Base-by-base conservation (phyloP, 768 basidiomycete species). In the Termitomyces sp. region DNA sequence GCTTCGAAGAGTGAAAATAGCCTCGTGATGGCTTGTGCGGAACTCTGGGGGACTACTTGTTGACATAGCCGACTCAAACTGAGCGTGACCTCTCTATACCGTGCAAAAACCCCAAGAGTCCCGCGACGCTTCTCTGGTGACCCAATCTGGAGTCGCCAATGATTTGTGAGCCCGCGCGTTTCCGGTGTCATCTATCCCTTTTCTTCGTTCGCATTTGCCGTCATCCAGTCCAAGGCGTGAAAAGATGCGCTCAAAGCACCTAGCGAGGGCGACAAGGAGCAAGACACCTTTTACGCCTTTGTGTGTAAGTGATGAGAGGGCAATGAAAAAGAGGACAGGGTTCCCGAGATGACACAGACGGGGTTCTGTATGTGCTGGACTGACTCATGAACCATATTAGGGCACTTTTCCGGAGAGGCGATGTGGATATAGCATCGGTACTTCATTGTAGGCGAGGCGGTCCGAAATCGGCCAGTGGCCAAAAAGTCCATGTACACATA, bases 61-160 rank as follows among this genome's bases (percentile, higher is more conserved):
- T 35, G 50, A 56, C 50, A 46, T 60, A n/a, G 32, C 48, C 36
- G 14, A 32, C 56, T 50, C 59, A 44, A 47, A 58, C 64, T 74
- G 79, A 79, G 59, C 72, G 81, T 70, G 59, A 57, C 65, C 78
- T 66, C 78, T 84, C 82, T 44, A 63, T 72, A 70, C 54, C 62
- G 64, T 18, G 23, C 60, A 49, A 5, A 18, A 54, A 57, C 64
- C 63, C 65, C 65, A 63, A 28, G 58, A 18, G 66, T 72, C 46
- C 82, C 77, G 74, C 76, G 83, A 79, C 76, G 78, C 74, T 61
- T 78, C 79, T 85, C 84, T 85, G 70, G 78, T 75, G 69, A 57
- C 56, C 57, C 33, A 44, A 38, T 64, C 58, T 63, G 61, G 61
- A 66, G 54, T 63, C 46, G 55, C 56, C 35, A 58, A 40, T 55